Evolutionary conservation across 768 basidiomycete genomes (phyloP).

Genomic region (Lactarius indigo): DNA sequence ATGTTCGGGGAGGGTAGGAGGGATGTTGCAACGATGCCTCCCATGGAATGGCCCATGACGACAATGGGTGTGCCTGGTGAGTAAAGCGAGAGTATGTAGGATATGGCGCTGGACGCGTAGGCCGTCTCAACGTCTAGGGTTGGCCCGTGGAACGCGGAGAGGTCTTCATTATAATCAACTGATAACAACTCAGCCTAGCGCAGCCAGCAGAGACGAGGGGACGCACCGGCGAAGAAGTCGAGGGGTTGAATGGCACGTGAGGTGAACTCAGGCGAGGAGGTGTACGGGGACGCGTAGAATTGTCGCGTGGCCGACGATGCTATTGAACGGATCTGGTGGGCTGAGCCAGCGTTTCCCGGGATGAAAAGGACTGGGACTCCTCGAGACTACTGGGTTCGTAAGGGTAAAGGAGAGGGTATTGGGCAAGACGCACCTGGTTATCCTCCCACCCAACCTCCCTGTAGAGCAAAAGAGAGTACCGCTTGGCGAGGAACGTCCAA

Average conservation of each 20-base stretch:
- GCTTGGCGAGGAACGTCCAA: constrained; percentile 66
- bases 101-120: constrained; percentile 68
- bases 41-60: constrained; percentile 95
- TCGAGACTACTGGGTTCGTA: constrained; percentile 29
- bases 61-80: constrained; percentile 59
- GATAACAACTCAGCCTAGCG: constrained; percentile 9
- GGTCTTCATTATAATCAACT: constrained; percentile 97
- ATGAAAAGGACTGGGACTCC: constrained; percentile 93
- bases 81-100: constrained; percentile 78
- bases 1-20: constrained; percentile 66
- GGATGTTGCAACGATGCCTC: constrained; percentile 84
- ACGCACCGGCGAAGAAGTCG: constrained; percentile 84
- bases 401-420: constrained; percentile 6
- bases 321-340: constrained; percentile 89
- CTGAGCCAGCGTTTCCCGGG: constrained; percentile 96
- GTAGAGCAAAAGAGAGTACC: constrained; percentile 90
- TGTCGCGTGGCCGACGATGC: constrained; percentile 87
- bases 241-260: constrained; percentile 49
- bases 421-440: constrained; percentile 44
- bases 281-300: constrained; percentile 61
- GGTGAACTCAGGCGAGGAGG: constrained; percentile 52
- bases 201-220: neutral
- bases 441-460: constrained; percentile 84
- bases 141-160: constrained; percentile 90
- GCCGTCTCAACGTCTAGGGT: constrained; percentile 79